These are phyloP conservation scores for Inga laurina DNA, from an alignment of 306 rosid genomes.

Conservation along the genomic window DNA sequence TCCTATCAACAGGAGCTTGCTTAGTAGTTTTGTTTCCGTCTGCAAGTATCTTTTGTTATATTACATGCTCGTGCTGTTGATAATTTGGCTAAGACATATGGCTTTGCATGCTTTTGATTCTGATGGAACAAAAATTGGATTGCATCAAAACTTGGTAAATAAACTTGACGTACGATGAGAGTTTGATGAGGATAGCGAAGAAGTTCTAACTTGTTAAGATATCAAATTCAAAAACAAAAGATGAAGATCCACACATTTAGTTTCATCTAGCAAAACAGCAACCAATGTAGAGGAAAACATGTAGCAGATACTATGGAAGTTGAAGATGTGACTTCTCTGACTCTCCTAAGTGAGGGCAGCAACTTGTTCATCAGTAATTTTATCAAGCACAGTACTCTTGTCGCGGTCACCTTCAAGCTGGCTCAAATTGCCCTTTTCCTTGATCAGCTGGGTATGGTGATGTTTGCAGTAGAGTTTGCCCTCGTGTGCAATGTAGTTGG, in stretches of 20 bases:
- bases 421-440: slow-evolving; percentile 94
- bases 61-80: neutral
- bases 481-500: slow-evolving; percentile 96
- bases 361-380: neutral
- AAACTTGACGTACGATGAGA: neutral
- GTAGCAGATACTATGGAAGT: neutral
- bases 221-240: neutral
- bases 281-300: neutral
- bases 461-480: slow-evolving; percentile 97
- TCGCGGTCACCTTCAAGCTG: slow-evolving; percentile 91
- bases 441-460: slow-evolving; percentile 91
- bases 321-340: slow-evolving; percentile 18
- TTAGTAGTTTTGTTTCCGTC: neutral
- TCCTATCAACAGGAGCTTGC: neutral
- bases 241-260: neutral
- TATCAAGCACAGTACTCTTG: slow-evolving; percentile 42
- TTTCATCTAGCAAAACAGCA: neutral
- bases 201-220: neutral
- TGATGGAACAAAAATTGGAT: neutral
- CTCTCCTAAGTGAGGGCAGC: neutral
- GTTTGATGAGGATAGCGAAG: neutral
- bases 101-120: neutral
- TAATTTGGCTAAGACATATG: neutral
- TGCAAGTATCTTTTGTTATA: neutral
- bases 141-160: neutral